Conservation (phyloP, 176 grass and related monocot species). For the sorghum (Sorghum bicolor) region Sorghum_bicolor_NCBIv3 NC_012870.2:23101501-23102000, state of each 20-base stretch:
- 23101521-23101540: fast-evolving
- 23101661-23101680: background rate
- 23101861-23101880: background rate
- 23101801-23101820: background rate
- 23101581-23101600: background rate
- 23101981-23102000: background rate
- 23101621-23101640: background rate
- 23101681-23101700: slow-evolving; percentile 11
- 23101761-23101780: background rate
- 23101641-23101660: slow-evolving; percentile 3
- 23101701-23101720: background rate
- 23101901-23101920: background rate
- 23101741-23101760: background rate
- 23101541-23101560: background rate
- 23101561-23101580: background rate
- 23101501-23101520: background rate
- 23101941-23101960: background rate
- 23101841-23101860: background rate
- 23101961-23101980: background rate
- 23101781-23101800: slow-evolving; percentile 9
- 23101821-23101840: background rate
- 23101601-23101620: background rate
- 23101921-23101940: background rate
- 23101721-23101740: slow-evolving; percentile 11
- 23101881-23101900: slow-evolving; percentile 17